Evolutionary conservation across 345 rosid genomes (phyloP), one percentile per base, ranked within the genome.

Genomic region (Dipteronia sinensis): DNA sequence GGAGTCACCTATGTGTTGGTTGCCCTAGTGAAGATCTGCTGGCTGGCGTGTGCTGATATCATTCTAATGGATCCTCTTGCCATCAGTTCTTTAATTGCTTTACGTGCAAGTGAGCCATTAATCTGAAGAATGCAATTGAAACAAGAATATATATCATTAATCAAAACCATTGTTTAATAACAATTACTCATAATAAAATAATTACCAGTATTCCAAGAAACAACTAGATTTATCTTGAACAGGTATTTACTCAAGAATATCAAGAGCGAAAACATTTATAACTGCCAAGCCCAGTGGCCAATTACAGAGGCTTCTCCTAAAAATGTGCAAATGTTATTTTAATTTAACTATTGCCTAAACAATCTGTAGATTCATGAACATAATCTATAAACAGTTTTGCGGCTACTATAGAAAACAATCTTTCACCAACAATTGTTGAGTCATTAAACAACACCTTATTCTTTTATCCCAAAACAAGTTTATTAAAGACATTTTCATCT

Each of bases 11-110:
- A 89, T 59, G 93, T 83, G 87, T 92, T 88, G 79, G 93, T 90
- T 13, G 92, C 94, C 80, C 93, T 88, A 6, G 97, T 90, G 86
- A 88, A 90, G 76, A 92, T 90, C 84, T 90, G 87, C 87, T 90
- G 94, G 85, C 94, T 90, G 59, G 94, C 77, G 71, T 90, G 90
- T 7, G 90, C 77, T 23, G 90, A 80, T 0, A 92, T 84, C 92
- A 89, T 92, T 85, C 97, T 87, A 74, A 89, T 82, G 47, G 86
- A 80, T 53, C 94, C 94, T 79, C 87, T 90, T 0, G 94, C 97
- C 97, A 86, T 87, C 74, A 90, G 85, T 70, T 92, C 97, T 88
- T 84, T 85, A 71, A 90, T 92, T 7, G 93, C 97, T 76, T 77
- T 84, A 65, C 90, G 80, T 34, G 97, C 97, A 69, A 90, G 86